Conservation (phyloP, 495 filamentous ascomycete species). For the Penicillium argentinense region DNA sequence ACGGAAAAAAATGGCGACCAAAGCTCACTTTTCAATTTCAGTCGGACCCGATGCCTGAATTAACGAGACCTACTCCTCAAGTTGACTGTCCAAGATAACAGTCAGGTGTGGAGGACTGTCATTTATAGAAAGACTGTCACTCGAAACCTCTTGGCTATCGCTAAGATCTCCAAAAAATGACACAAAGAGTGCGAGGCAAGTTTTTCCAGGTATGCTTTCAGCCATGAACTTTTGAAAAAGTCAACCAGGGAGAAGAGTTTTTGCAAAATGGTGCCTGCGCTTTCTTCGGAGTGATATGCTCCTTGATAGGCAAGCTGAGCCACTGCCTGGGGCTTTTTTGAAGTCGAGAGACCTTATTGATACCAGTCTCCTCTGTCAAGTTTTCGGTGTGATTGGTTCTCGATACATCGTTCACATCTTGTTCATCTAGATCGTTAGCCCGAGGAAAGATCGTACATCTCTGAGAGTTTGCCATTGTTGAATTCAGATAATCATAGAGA, state of each 20-base stretch:
- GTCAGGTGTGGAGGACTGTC: too few species aligned
- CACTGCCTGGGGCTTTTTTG: background rate
- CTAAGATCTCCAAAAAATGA: background rate
- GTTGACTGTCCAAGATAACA: too few species aligned
- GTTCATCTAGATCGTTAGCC: background rate
- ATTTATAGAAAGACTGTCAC: too few species aligned
- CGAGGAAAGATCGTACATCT: background rate
- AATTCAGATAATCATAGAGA: too few species aligned
- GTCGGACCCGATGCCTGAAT: too few species aligned
- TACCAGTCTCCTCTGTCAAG: too few species aligned
- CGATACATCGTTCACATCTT: too few species aligned
- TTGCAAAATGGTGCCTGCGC: background rate
- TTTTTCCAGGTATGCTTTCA: background rate
- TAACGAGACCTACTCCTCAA: too few species aligned
- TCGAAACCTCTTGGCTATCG: too few species aligned
- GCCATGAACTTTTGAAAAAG: slow-evolving; percentile 3
- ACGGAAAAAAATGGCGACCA: too few species aligned
- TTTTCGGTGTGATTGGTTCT: too few species aligned
- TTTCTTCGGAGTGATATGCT: background rate
- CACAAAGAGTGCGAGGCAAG: background rate
- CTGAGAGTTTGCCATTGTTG: background rate
- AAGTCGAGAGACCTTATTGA: background rate
- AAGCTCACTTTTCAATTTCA: too few species aligned
- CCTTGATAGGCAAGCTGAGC: background rate
- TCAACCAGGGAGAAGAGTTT: slow-evolving; percentile 1